Percentiles rank a stretch among this genome's conserved stretches.
Evolutionary conservation across 306 rosid species (phyloP).

Genomic region (Ormosia semicastrata): DNA sequence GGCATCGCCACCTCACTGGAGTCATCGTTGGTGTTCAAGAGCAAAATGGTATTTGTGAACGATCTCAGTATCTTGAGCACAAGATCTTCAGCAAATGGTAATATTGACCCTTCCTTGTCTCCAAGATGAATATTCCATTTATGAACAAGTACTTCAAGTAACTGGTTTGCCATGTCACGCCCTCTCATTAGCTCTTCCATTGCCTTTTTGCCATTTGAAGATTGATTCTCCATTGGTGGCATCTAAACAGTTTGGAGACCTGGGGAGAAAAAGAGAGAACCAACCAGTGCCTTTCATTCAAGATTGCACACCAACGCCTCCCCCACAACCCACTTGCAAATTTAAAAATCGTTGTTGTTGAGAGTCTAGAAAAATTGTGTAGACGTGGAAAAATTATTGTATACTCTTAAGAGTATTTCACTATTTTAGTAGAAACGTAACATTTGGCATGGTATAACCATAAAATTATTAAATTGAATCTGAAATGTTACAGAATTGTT

Average conservation of each 20-base stretch:
- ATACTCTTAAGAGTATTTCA: too few relatives aligned
- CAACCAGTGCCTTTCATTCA: neutral
- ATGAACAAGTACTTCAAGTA: constrained; percentile 1
- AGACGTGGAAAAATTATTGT: too few relatives aligned
- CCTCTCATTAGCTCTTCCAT: neutral
- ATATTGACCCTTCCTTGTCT: too few relatives aligned
- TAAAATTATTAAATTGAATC: too few relatives aligned
- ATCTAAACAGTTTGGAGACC: neutral
- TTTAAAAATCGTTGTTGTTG: neutral
- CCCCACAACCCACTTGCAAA: neutral
- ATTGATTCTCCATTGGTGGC: neutral
- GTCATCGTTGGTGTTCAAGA: neutral
- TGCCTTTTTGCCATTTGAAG: neutral
- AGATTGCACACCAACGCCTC: neutral
- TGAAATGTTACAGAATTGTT: too few relatives aligned
- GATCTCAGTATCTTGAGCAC: neutral
- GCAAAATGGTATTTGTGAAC: neutral
- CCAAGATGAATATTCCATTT: neutral
- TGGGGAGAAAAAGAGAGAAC: neutral
- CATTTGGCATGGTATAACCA: too few relatives aligned
- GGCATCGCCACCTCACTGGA: too few relatives aligned
- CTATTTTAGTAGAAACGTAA: too few relatives aligned
- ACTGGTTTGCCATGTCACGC: neutral
- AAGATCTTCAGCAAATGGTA: neutral
- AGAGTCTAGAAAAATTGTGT: too few relatives aligned